Evolutionary conservation across 495 filamentous ascomycete species (phyloP).

Genomic region (Achaetomiella virescens): DNA sequence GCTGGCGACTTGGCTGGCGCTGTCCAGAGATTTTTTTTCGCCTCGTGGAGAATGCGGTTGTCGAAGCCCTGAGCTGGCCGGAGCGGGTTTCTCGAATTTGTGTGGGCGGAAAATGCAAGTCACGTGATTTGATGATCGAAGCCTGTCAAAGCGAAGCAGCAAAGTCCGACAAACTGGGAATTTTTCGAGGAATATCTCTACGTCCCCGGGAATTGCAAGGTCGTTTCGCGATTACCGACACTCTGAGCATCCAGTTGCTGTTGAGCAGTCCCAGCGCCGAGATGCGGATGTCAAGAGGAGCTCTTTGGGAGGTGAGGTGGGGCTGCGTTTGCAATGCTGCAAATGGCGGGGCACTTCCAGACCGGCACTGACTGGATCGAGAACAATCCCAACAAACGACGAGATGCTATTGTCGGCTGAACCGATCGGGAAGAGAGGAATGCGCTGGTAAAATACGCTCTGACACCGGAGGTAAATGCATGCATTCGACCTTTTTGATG

Average conservation of each 20-base stretch:
- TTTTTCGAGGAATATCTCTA: background rate
- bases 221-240: background rate
- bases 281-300: background rate
- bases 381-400: too few species aligned
- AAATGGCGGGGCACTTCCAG: slow-evolving; percentile 2
- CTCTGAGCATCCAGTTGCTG: too few species aligned
- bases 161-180: background rate
- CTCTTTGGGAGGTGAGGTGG: slow-evolving; percentile 1
- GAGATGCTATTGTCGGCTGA: too few species aligned
- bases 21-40: slow-evolving; percentile 33
- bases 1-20: slow-evolving; percentile 30
- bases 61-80: slow-evolving; percentile 25
- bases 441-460: too few species aligned
- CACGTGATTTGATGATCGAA: slow-evolving; percentile 22
- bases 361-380: too few species aligned
- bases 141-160: background rate
- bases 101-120: slow-evolving; percentile 31
- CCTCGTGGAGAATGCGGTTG: slow-evolving; percentile 29
- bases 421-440: too few species aligned
- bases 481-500: too few species aligned
- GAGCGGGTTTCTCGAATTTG: slow-evolving; percentile 25
- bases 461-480: too few species aligned
- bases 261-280: background rate
- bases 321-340: too few species aligned
- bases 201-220: background rate